Evolutionary conservation across 2,329 filamentous ascomycete genomes (phyloP), one percentile per base, ranked within the genome.

Genomic region (Phaeosphaeriaceae sp.): DNA sequence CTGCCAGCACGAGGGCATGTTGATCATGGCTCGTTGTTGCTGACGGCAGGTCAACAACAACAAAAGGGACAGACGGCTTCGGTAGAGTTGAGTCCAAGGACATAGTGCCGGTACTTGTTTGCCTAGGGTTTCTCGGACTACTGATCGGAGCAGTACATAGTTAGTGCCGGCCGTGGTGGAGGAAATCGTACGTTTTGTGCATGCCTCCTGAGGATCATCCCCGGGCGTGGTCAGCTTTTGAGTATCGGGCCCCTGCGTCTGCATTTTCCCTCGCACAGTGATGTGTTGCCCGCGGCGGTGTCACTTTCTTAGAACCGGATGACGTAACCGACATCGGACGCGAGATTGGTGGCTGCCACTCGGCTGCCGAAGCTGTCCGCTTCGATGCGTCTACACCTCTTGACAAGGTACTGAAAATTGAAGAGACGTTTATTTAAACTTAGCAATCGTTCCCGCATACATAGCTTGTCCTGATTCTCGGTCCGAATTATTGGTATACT

Each of bases 171-270:
- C 50, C 31, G 55, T 51, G 52, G 40, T 42, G 48, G 40, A 44
- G 58, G 46, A 44, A 47, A 68, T 71, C 68, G 64, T 71, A 71
- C 64, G 65, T 67, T 52, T 46, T 58, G 56, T 63, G 62, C 60
- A 63, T 63, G 40, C 7, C 27, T 48, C 11, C 41, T 48, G 47
- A 48, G 47, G 45, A 46, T 41, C 22, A 25, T 47, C 27, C 49
- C 57, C 58, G 57, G 61, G 58, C 56, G 46, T 33, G 44, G 21
- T 61, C 59, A 54, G 57, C 53, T 65, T 65, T 58, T 62, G 57
- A 48, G 41, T 36, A 24, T 33, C 40, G 10, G 22, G 19, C 15
- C 44, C 31, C 25, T n/a, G 33, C 40, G 19, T 53, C 41, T 21
- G 41, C 51, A 22, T 46, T 53, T 15, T 25, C 44, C 40, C 51